Conservation (phyloP, 805 yeast species). For the Saccharomycopsis microspora region DNA sequence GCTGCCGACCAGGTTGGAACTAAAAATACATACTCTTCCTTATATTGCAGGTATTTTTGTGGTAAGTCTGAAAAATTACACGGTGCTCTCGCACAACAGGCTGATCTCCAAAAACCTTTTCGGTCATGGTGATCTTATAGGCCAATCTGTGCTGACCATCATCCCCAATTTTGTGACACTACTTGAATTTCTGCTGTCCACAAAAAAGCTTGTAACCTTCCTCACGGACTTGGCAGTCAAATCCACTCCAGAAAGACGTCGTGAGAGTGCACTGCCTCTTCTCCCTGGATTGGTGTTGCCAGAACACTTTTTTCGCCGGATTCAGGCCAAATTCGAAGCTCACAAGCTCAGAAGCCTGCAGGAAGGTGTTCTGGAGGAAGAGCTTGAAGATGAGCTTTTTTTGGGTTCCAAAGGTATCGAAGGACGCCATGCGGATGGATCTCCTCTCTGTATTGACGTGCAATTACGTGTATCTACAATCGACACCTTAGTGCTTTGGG, state of each 20-base stretch:
- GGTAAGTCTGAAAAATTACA: constrained; percentile 34
- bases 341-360: constrained; percentile 5
- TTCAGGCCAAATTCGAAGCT: constrained; percentile 33
- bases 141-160: constrained; percentile 40
- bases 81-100: constrained; percentile 62
- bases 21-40: constrained; percentile 68
- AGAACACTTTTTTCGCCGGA: constrained; percentile 79
- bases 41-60: constrained; percentile 82
- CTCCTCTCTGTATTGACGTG: constrained; percentile 53
- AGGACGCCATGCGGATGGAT: constrained; percentile 65
- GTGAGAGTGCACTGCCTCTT: constrained; percentile 15
- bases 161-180: constrained; percentile 52
- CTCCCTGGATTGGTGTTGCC: constrained; percentile 73
- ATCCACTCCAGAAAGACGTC: constrained; percentile 12
- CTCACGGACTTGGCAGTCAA: constrained; percentile 17
- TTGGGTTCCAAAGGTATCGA: constrained; percentile 53
- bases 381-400: constrained; percentile 40
- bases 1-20: constrained; percentile 26
- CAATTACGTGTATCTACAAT: constrained; percentile 63
- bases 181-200: constrained; percentile 27
- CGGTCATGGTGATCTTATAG: constrained; percentile 40
- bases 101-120: constrained; percentile 71
- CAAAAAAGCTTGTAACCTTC: constrained; percentile 17
- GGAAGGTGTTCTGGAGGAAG: constrained; percentile 18
- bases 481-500: constrained; percentile 63